A percentile compares a stretch with the other conserved stretches of the same genome.
Evolutionary conservation across 2,329 filamentous ascomycete genomes (phyloP).

Genomic region (Neonectria sp.): DNA sequence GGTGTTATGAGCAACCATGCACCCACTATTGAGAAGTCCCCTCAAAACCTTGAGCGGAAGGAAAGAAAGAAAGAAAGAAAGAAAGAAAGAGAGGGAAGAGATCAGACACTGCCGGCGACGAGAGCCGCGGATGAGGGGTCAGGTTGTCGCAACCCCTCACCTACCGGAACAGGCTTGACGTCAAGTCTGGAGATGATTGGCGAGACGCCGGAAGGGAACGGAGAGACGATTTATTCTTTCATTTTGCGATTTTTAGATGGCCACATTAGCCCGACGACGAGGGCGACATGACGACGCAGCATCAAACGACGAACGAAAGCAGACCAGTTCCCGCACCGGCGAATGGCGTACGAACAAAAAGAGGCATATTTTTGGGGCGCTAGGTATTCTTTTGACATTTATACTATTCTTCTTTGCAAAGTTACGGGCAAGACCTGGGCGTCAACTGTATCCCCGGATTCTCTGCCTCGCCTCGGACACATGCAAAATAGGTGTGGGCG

Average conservation of each 20-base stretch:
- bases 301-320: conserved; percentile 52
- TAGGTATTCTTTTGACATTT: conserved; percentile 55
- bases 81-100: conserved; percentile 27
- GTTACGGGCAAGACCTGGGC: conserved; percentile 37
- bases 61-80: conserved; percentile 35
- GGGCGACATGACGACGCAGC: conserved; percentile 52
- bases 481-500: conserved; percentile 18
- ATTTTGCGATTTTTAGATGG: conserved; percentile 48
- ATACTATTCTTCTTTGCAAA: conserved; percentile 48
- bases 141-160: conserved; percentile 37
- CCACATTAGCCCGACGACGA: conserved; percentile 43
- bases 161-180: conserved; percentile 41
- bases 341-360: conserved; percentile 58
- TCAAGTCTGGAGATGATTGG: conserved; percentile 42
- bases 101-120: conserved; percentile 30
- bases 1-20: conserved; percentile 54
- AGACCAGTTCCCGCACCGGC: conserved; percentile 54
- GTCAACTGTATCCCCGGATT: conserved; percentile 18
- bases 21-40: conserved; percentile 13
- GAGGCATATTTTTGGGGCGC: conserved; percentile 56
- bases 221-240: conserved; percentile 44
- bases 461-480: conserved; percentile 13
- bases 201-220: conserved; percentile 41
- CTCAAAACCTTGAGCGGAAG: conserved; percentile 30
- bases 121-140: conserved; percentile 40